Conservation (phyloP, 1,284 basidiomycete species). For the Kwoniella shivajii region DNA sequence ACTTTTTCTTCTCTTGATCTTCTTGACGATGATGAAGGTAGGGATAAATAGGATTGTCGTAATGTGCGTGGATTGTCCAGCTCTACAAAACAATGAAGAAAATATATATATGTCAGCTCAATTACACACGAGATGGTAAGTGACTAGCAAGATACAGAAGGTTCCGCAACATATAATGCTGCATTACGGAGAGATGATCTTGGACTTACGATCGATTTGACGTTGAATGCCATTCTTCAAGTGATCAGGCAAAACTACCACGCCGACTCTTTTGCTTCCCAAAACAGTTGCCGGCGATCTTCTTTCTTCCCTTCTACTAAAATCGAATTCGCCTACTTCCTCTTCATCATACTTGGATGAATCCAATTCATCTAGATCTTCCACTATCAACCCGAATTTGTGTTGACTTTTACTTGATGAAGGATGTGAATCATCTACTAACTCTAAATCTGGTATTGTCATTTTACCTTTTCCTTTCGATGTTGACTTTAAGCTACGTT, state of each 20-base stretch:
- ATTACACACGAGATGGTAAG: not conserved
- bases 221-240: slow-evolving; percentile 54
- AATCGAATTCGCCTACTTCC: slow-evolving; percentile 27
- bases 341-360: not conserved
- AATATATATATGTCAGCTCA: not conserved
- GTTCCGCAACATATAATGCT: not conserved
- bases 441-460: slow-evolving; percentile 1
- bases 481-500: not conserved
- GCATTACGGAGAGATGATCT: not conserved
- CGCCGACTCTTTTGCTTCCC: slow-evolving; percentile 70
- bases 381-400: not conserved
- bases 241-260: slow-evolving; percentile 69
- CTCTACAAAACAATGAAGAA: slow-evolving; percentile 11
- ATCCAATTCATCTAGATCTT: not conserved
- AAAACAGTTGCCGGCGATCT: slow-evolving; percentile 79
- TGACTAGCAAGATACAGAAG: too few species aligned
- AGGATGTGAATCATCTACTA: not conserved
- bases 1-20: slow-evolving; percentile 14
- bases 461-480: slow-evolving; percentile 5
- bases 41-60: slow-evolving; percentile 29
- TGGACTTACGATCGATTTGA: slow-evolving; percentile 47
- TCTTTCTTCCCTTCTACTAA: slow-evolving; percentile 57
- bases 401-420: not conserved
- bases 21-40: slow-evolving; percentile 3
- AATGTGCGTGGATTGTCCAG: slow-evolving; percentile 27